A percentile compares a stretch with the other conserved stretches of the same genome.
Evolutionary conservation across 2,329 filamentous ascomycete genomes (phyloP).

Genomic region (Purpureocillium lavendulum): DNA sequence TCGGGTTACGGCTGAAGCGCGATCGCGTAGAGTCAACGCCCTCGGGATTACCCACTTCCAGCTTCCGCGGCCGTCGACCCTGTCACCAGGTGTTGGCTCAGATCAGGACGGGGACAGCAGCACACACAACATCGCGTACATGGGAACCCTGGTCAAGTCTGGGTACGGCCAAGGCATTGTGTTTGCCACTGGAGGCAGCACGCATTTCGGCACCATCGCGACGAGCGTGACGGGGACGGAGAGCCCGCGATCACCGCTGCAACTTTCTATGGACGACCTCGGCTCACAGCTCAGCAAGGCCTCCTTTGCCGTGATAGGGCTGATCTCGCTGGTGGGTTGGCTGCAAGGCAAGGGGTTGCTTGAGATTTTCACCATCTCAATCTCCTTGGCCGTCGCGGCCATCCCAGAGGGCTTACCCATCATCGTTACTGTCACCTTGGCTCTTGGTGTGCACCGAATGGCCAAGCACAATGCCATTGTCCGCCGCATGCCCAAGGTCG

Average conservation of each 20-base stretch:
- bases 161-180: constrained; percentile 94
- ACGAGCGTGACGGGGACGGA: constrained; percentile 91
- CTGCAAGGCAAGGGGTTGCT: constrained; percentile 82
- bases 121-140: constrained; percentile 89
- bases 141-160: constrained; percentile 93
- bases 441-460: constrained; percentile 93
- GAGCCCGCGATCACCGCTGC: constrained; percentile 85
- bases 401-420: constrained; percentile 96
- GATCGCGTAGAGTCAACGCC: constrained; percentile 18
- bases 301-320: constrained; percentile 86
- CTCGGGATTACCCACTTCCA: constrained; percentile 20
- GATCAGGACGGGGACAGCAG: constrained; percentile 54
- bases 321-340: constrained; percentile 87
- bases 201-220: constrained; percentile 94
- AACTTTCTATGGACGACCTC: constrained; percentile 94
- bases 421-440: constrained; percentile 94
- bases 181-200: constrained; percentile 89
- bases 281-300: constrained; percentile 95
- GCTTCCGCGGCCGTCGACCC: constrained; percentile 31
- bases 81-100: constrained; percentile 41
- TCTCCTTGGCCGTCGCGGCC: constrained; percentile 90
- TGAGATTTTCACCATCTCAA: constrained; percentile 96
- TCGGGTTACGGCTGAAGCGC: constrained; percentile 61
- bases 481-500: constrained; percentile 89
- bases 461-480: constrained; percentile 93